phyloP scores from a whole-genome alignment of 2,329 filamentous ascomycete species.

The Pyrenophora tritici-repentis region DNA sequence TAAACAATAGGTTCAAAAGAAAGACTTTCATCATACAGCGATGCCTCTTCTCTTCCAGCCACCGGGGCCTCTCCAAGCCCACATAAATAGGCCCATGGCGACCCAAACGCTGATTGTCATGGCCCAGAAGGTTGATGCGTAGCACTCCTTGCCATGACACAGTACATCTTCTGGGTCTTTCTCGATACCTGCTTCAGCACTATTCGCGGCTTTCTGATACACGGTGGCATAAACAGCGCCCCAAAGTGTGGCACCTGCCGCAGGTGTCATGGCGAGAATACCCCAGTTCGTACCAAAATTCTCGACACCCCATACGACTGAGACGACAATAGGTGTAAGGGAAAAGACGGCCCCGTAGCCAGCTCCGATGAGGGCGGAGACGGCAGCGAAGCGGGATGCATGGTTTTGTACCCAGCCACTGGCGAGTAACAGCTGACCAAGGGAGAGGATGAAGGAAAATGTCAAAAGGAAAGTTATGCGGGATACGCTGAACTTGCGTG shows the following conservation, averaged over 20 bases:
- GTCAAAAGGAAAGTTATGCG: constrained; percentile 79
- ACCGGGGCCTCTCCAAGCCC: constrained; percentile 78
- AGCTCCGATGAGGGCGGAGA: constrained; percentile 81
- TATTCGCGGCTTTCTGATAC: constrained; percentile 70
- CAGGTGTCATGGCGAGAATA: constrained; percentile 89
- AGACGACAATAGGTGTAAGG: constrained; percentile 87
- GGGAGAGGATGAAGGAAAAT: constrained; percentile 80
- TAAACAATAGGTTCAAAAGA: background rate
- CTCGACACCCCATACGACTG: constrained; percentile 97
- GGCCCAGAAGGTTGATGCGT: constrained; percentile 81
- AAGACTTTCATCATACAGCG: constrained; percentile 58
- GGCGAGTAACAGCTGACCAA: constrained; percentile 79
- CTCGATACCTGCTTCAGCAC: constrained; percentile 37
- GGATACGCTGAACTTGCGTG: constrained; percentile 64
- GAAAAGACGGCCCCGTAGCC: constrained; percentile 93
- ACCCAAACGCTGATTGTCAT: constrained; percentile 81
- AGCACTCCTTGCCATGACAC: constrained; percentile 83
- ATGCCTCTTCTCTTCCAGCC: constrained; percentile 81
- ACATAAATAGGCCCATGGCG: constrained; percentile 72
- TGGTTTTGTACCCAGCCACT: constrained; percentile 76
- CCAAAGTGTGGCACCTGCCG: constrained; percentile 86
- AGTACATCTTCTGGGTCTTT: constrained; percentile 57
- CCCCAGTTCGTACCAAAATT: constrained; percentile 99
- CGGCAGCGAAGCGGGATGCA: constrained; percentile 79
- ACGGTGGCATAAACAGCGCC: constrained; percentile 83